These are phyloP conservation scores for Ilyonectria mors-panacis DNA, from an alignment of 2,329 filamentous ascomycete genomes.

Conservation along the genomic window DNA sequence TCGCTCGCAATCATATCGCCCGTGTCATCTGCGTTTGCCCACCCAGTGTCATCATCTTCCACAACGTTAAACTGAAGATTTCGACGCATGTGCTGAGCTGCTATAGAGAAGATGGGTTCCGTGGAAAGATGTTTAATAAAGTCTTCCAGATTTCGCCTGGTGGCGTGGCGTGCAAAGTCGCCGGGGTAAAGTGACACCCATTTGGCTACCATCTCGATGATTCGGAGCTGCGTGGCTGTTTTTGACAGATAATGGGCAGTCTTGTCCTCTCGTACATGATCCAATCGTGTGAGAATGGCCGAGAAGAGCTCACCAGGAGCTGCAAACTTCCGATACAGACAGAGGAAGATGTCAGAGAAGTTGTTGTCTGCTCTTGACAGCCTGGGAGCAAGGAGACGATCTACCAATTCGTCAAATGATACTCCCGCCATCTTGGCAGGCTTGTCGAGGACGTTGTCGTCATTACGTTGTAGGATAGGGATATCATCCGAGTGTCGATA, in stretches of 20 bases:
- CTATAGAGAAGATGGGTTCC: constrained; percentile 86
- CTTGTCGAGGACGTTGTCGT: constrained; percentile 71
- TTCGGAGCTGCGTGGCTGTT: constrained; percentile 85
- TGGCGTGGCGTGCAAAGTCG: constrained; percentile 87
- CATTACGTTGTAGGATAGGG: constrained; percentile 76
- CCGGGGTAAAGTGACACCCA: constrained; percentile 94
- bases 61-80: constrained; percentile 80
- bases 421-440: constrained; percentile 68
- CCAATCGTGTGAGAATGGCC: constrained; percentile 83
- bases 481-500: constrained; percentile 77
- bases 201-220: constrained; percentile 86
- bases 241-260: constrained; percentile 80
- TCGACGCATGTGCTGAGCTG: constrained; percentile 87
- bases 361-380: constrained; percentile 91
- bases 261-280: constrained; percentile 77
- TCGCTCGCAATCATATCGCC: constrained; percentile 54
- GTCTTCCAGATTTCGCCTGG: constrained; percentile 78
- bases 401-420: constrained; percentile 81
- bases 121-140: constrained; percentile 83
- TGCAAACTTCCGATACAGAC: constrained; percentile 94
- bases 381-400: constrained; percentile 86
- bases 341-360: constrained; percentile 90
- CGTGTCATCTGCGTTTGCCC: constrained; percentile 84
- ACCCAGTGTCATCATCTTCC: constrained; percentile 93
- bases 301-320: constrained; percentile 84